Evolutionary conservation across 2,329 filamentous ascomycete species (phyloP).

Genomic region (Byssoonygena ceratinophila): DNA sequence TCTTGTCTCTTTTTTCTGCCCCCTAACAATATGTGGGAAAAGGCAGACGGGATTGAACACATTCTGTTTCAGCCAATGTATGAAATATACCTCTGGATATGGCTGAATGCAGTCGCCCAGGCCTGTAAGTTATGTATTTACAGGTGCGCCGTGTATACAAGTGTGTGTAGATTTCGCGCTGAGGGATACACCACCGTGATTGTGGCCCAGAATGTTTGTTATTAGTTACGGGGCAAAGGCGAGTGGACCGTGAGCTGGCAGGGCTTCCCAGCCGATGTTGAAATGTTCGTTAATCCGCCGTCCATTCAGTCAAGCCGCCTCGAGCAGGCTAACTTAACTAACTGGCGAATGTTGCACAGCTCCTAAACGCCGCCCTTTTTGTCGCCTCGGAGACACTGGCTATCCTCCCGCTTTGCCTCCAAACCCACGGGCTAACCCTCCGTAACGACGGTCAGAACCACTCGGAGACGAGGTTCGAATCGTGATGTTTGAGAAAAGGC

Average conservation of each 20-base stretch:
- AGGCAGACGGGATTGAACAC: not conserved
- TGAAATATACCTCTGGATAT: not conserved
- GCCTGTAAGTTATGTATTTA: not conserved
- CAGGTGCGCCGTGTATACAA: no score
- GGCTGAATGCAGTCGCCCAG: not conserved
- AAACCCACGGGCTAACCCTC: not conserved
- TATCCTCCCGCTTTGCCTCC: no score
- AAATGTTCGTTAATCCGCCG: not conserved
- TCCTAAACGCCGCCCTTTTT: not conserved
- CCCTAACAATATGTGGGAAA: not conserved
- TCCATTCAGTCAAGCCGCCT: not conserved
- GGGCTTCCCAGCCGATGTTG: slow-evolving; percentile 4
- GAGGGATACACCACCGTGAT: not conserved
- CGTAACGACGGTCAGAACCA: no score
- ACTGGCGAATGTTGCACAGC: slow-evolving; percentile 1
- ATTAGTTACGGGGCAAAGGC: not conserved
- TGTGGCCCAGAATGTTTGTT: not conserved
- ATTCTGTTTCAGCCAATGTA: not conserved
- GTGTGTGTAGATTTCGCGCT: no score
- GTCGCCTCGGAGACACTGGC: not conserved
- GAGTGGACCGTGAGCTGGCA: slow-evolving; percentile 4
- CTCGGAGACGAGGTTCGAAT: not conserved
- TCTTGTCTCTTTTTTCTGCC: not conserved
- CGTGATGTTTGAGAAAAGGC: not conserved
- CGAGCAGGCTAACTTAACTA: no score